Conservation (phyloP, 352 stramenopile genomes). For the Phytopythium chamaehyphon region DNA sequence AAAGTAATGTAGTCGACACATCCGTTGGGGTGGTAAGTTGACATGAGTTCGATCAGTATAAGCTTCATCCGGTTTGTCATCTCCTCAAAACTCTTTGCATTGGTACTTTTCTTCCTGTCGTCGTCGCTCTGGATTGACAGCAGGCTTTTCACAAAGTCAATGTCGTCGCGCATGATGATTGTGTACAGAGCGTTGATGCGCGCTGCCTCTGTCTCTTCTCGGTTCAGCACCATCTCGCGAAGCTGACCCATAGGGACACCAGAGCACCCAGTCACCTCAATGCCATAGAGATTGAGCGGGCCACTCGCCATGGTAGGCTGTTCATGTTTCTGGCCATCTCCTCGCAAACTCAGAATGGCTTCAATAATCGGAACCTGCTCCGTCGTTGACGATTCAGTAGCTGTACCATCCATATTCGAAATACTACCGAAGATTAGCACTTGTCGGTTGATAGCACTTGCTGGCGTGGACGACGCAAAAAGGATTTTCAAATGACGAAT, state of each 20-base stretch:
- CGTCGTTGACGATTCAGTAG: constrained; percentile 71
- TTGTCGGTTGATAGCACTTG: constrained; percentile 72
- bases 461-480: constrained; percentile 49
- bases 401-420: constrained; percentile 52
- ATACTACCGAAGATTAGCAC: constrained; percentile 80
- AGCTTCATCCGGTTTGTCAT: constrained; percentile 75
- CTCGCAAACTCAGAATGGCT: constrained; percentile 67
- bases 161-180: constrained; percentile 58
- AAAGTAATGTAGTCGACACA: constrained; percentile 70
- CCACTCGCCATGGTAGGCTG: constrained; percentile 11
- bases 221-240: constrained; percentile 57
- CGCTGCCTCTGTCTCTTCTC: constrained; percentile 46
- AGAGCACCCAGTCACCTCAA: constrained; percentile 40
- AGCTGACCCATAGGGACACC: constrained; percentile 61
- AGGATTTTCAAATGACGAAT: constrained; percentile 65
- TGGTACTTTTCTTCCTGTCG: constrained; percentile 35
- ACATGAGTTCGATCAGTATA: constrained; percentile 65
- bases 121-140: constrained; percentile 46
- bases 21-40: constrained; percentile 42
- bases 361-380: constrained; percentile 79
- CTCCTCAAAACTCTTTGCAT: constrained; percentile 50
- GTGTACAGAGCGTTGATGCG: constrained; percentile 71
- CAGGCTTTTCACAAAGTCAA: constrained; percentile 61
- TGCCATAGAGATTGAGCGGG: constrained; percentile 46
- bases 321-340: constrained; percentile 15